phyloP scores from a whole-genome alignment of 345 rosid genomes.

The Hibiscus mutabilis region DNA sequence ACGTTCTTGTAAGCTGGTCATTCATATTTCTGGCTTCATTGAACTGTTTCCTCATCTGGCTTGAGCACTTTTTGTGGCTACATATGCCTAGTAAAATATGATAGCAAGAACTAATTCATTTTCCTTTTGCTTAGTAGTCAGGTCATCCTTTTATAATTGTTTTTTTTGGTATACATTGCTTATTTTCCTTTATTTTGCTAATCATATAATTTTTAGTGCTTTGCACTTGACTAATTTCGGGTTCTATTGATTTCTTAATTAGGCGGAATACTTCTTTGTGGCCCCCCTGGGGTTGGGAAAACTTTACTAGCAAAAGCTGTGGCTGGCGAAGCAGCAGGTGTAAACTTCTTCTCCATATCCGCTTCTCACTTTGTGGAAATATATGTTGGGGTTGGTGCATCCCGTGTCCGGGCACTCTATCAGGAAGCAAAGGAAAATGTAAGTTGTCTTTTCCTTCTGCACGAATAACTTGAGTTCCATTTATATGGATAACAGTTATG shows the following conservation, averaged over 20 bases:
- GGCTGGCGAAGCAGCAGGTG: constrained; percentile 97
- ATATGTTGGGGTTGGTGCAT: constrained; percentile 94
- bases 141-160: neutral
- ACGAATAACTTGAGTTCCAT: constrained; percentile 2
- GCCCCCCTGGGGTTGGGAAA: constrained; percentile 95
- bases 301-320: constrained; percentile 93
- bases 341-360: constrained; percentile 92
- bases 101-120: neutral
- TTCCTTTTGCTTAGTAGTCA: neutral
- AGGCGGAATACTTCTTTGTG: constrained; percentile 97
- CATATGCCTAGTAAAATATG: neutral
- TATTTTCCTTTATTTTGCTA: neutral
- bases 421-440: constrained; percentile 86
- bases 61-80: neutral
- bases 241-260: constrained; percentile 21
- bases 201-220: neutral
- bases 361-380: constrained; percentile 97
- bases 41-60: neutral
- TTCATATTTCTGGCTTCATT: neutral
- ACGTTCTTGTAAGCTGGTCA: neutral
- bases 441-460: neutral
- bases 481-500: neutral
- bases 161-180: neutral
- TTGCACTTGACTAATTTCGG: constrained; percentile 8
- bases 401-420: constrained; percentile 89